Evolutionary conservation across 306 rosid genomes (phyloP).

Genomic region (Hylodesmum podocarpum): DNA sequence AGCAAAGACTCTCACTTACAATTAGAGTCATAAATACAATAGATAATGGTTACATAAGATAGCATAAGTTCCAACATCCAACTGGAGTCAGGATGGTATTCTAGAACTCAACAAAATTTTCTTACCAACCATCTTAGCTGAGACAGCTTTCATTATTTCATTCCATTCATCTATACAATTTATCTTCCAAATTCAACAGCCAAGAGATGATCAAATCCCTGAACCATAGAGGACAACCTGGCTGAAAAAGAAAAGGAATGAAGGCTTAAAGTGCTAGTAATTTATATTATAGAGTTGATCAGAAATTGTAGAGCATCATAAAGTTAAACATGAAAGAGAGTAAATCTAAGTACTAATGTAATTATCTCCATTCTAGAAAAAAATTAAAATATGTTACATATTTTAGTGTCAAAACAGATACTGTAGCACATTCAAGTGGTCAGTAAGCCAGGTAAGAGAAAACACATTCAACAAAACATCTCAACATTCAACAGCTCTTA

Average conservation of each 20-base stretch:
- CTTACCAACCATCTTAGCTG: constrained; percentile 66
- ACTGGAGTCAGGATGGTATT: neutral
- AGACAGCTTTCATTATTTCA: constrained; percentile 78
- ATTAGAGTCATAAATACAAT: neutral
- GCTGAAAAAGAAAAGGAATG: constrained; percentile 54
- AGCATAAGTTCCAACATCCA: neutral
- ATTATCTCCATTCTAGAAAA: neutral
- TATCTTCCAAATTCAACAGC: constrained; percentile 89
- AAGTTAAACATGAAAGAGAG: neutral
- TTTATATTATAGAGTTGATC: neutral
- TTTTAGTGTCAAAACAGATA: constrained; percentile 10
- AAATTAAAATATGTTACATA: neutral
- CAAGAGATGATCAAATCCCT: constrained; percentile 76
- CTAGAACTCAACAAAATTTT: constrained; percentile 17
- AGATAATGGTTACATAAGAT: neutral
- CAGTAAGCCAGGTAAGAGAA: constrained; percentile 17
- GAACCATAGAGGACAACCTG: constrained; percentile 59
- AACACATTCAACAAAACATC: constrained; percentile 17
- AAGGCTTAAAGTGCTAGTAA: constrained; percentile 21
- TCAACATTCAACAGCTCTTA: neutral
- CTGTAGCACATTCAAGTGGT: constrained; percentile 14
- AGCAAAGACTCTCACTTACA: neutral
- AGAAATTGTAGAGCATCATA: neutral
- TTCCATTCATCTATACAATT: constrained; percentile 79
- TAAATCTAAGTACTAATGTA: constrained; percentile 2